Evolutionary conservation across 495 filamentous ascomycete genomes (phyloP).

Genomic region (Filosporella fistucella): DNA sequence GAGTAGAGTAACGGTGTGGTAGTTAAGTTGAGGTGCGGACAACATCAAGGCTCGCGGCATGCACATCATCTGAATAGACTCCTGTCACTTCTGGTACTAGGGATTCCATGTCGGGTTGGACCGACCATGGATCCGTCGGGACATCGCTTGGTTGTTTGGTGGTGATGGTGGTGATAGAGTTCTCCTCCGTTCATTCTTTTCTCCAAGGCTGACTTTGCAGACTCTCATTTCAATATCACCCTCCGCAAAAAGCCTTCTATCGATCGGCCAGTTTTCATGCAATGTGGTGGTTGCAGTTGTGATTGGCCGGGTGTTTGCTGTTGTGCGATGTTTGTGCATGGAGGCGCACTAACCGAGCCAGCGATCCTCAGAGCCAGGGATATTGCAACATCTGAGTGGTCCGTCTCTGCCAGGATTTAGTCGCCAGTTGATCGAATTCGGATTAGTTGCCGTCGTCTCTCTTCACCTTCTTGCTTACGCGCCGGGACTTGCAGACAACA

Average conservation of each 20-base stretch:
- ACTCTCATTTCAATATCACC: neutral
- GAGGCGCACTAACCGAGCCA: neutral
- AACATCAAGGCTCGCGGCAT: too few relatives aligned
- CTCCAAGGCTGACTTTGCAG: neutral
- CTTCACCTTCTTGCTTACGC: constrained; percentile 17
- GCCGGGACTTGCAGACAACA: constrained; percentile 23
- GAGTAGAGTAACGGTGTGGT: too few relatives aligned
- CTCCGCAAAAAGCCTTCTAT: neutral
- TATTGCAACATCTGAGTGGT: neutral
- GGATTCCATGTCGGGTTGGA: constrained; percentile 1
- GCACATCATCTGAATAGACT: neutral
- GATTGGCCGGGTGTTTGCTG: constrained; percentile 11
- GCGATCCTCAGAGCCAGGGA: neutral
- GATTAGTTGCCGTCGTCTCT: constrained; percentile 11
- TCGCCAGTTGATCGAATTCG: constrained; percentile 12
- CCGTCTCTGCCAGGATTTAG: constrained; percentile 5
- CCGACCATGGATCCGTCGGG: neutral
- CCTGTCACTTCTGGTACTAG: too few relatives aligned
- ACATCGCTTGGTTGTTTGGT: neutral
- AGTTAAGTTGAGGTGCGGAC: too few relatives aligned
- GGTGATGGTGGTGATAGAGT: neutral
- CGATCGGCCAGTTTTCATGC: too few relatives aligned
- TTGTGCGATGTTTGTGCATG: neutral
- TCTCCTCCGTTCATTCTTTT: neutral
- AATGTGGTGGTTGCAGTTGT: neutral